phyloP scores from a whole-genome alignment of 768 basidiomycete species.

The Dictyophora rubrovolvata region DNA sequence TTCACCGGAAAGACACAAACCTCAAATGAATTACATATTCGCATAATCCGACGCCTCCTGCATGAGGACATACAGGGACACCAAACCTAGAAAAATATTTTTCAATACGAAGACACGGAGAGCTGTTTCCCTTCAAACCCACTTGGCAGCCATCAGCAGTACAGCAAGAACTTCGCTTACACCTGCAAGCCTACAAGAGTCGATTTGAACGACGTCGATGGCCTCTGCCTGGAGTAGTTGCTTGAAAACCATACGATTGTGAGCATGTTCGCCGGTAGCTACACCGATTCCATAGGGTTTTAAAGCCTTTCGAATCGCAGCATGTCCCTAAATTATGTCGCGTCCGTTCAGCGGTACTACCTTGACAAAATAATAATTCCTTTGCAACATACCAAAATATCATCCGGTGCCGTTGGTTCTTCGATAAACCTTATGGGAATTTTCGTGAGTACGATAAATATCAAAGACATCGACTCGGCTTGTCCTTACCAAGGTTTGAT shows the following conservation, averaged over 20 bases:
- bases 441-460: neutral
- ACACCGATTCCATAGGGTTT: conserved; percentile 78
- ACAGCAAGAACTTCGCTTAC: conserved; percentile 91
- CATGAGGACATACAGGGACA: conserved; percentile 84
- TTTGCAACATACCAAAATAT: conserved; percentile 46
- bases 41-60: conserved; percentile 88
- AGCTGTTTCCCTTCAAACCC: conserved; percentile 13
- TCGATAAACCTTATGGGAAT: conserved; percentile 66
- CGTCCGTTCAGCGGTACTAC: conserved; percentile 12
- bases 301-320: conserved; percentile 66
- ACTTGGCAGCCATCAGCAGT: conserved; percentile 85
- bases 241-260: conserved; percentile 94
- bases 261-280: conserved; percentile 90
- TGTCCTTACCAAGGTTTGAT: conserved; percentile 73
- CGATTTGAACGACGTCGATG: conserved; percentile 93
- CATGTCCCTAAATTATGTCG: conserved; percentile 46
- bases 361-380: conserved; percentile 20
- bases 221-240: conserved; percentile 85
- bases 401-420: conserved; percentile 88
- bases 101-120: neutral
- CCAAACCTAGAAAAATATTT: conserved; percentile 45
- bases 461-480: neutral
- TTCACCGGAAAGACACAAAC: conserved; percentile 21
- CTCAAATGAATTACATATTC: conserved; percentile 84
- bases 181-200: conserved; percentile 87